Base-by-base conservation (phyloP, 495 filamentous ascomycete species). In the Tuber calosporum region DNA sequence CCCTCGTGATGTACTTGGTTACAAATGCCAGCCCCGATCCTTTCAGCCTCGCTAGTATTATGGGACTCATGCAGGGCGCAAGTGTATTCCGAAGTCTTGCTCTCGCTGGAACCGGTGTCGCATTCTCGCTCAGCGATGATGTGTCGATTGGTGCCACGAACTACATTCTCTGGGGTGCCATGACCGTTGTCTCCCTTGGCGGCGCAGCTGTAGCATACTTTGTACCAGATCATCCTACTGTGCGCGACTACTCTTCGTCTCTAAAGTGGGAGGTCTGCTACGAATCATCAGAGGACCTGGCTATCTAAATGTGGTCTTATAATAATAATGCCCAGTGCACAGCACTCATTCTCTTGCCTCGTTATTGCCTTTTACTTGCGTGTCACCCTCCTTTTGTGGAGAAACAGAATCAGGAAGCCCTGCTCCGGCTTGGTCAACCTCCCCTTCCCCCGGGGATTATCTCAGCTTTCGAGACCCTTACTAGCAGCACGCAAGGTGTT, bases 211-310 rank as follows among this genome's bases (percentile, higher is more conserved):
- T 84, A 30, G 84, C 83, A 26, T 83, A 83, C 78, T 84, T 84
- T 43, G 83, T 85, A 8, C 75, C 82, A 36, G 84, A 85, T 67
- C 76, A 81, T 20, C 82, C 83, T 34, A 83, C 82, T 43, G 84
- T 85, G 68, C 48, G 84, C 81, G 75, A 85, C 78, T 77, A 83
- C 80, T 40, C 80, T 68, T 70, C 81, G 77, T 66, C 82, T 82
- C 75, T 85, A 4, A 82, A 80, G 75, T 85, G 84, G 84, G 84
- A 85, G 79, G 81, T 84, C 38, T 83, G 83, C 70, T 85, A 84
- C 69, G 84, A 85, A 71, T 80, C 79, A 22, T 66, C 73, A 22
- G 79, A 80, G 43, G 79, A 80, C 38, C 76, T 78, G 66, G 72
- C 75, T 20, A 43, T 78, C 26, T 78, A 58, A 45, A 34, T 30